Evolutionary conservation across 306 rosid species (phyloP).

Genomic region (Prunus davidiana): DNA sequence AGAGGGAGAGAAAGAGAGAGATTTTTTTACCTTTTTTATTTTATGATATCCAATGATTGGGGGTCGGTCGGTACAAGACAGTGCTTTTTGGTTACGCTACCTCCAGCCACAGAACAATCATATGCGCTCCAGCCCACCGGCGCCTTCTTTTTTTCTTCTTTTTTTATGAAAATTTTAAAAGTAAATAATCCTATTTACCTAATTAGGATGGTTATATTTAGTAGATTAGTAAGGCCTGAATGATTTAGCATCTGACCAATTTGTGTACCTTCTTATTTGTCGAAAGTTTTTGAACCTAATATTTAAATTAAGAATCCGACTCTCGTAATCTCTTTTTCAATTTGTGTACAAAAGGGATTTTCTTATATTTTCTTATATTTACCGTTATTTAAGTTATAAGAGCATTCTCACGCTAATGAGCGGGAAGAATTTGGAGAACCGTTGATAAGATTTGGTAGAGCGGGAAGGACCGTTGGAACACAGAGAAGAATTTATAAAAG

Average conservation of each 20-base stretch:
- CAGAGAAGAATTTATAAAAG: not conserved
- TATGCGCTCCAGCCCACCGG: constrained; percentile 51
- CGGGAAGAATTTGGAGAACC: not conserved
- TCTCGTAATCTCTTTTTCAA: no score
- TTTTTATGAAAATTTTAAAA: not conserved
- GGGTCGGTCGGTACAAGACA: not conserved
- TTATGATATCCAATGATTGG: constrained; percentile 23
- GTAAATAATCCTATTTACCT: not conserved
- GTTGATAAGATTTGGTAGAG: no score
- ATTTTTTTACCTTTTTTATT: not conserved
- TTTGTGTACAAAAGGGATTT: not conserved
- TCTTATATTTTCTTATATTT: not conserved
- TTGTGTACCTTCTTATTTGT: not conserved
- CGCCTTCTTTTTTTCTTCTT: not conserved
- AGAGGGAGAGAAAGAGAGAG: no score
- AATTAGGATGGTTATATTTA: not conserved
- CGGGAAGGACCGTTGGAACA: not conserved
- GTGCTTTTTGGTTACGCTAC: not conserved
- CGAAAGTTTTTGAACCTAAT: not conserved
- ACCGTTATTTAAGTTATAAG: not conserved
- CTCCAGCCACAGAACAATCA: not conserved
- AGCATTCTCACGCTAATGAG: not conserved
- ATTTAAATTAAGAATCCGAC: not conserved
- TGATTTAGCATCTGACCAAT: not conserved
- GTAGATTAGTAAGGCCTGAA: not conserved